Evolutionary conservation across 2,329 filamentous ascomycete species (phyloP), one percentile per base, ranked within the genome.

Genomic region (Colletotrichum scovillei): DNA sequence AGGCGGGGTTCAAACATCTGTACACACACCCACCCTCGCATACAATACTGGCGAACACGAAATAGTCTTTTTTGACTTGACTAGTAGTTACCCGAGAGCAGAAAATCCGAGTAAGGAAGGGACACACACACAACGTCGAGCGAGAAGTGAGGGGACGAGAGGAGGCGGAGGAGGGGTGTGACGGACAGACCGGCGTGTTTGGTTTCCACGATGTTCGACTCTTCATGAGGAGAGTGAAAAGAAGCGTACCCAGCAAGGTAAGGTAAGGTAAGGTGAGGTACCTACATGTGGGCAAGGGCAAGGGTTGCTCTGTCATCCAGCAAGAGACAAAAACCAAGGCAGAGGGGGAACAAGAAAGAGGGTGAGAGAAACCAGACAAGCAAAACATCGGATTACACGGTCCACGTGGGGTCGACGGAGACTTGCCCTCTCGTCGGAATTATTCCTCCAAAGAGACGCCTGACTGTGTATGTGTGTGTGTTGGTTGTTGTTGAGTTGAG

Each of bases 361-460:
- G 42, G 42, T 19, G 42, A 56, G 55, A 49, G 28, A 52, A 11
- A n/a, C 38, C 38, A 42, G 32, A 35, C 32, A 22, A 22, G n/a
- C 52, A 53, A 56, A 67, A 71, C 63, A 60, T 59, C 14, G 63
- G 46, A 46, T 62, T 49, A 62, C 57, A 16, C 24, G 24, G 24
- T 63, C 49, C 57, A 63, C 57, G 49, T 58, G 52, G 57, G 19
- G 28, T n/a, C 19, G 30, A 57, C 55, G 26, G 42, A 49, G 19
- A 49, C 42, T 19, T 55, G 35, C 22, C 58, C 59, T 26, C 58
- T 66, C 35, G 14, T 53, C 55, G 24, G 14, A 19, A 24, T 58
- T 22, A n/a, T 26, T 55, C 42, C 42, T 64, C 53, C 46, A 16
- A 8, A 12, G 30, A 26, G 26, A 11, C 22, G n/a, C 28, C n/a